Conservation (phyloP, 2,329 filamentous ascomycete species). For the Fusarium sp. region DNA sequence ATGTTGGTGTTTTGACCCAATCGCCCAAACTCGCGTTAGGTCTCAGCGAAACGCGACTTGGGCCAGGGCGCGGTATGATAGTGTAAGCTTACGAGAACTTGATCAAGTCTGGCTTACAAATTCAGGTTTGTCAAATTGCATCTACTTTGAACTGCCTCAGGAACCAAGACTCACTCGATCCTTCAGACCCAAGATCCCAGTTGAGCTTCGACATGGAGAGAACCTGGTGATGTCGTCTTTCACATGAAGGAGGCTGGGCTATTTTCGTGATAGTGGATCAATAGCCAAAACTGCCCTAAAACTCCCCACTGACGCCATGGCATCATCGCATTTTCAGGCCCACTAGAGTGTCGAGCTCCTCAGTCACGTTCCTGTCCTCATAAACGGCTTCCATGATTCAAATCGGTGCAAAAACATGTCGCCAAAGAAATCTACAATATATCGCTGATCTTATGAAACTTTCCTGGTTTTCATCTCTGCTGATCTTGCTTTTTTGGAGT, state of each 20-base stretch:
- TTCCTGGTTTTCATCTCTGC: neutral
- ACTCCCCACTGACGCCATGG: slow-evolving; percentile 1
- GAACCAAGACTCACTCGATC: neutral
- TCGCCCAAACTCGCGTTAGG: slow-evolving; percentile 6
- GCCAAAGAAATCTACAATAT: neutral
- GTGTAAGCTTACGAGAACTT: slow-evolving; percentile 1
- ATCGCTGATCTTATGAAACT: slow-evolving; percentile 3
- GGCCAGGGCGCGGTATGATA: too few relatives aligned
- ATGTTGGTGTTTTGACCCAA: neutral
- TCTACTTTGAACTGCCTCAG: neutral
- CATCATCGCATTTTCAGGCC: neutral
- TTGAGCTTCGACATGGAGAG: neutral
- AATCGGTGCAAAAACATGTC: slow-evolving; percentile 5
- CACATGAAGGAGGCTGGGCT: neutral
- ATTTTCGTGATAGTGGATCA: neutral
- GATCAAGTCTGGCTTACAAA: too few relatives aligned
- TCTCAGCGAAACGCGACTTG: neutral
- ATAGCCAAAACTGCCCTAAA: neutral
- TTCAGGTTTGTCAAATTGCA: neutral
- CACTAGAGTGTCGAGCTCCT: neutral
- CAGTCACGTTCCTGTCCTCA: neutral
- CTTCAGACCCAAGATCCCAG: too few relatives aligned
- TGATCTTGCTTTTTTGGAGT: slow-evolving; percentile 7
- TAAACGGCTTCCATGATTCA: neutral
- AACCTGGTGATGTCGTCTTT: neutral